Percentiles rank a stretch among this genome's conserved stretches.
These are phyloP conservation scores for Phialophora verrucosa DNA, from an alignment of 2,329 filamentous ascomycete genomes.

Conservation along the genomic window DNA sequence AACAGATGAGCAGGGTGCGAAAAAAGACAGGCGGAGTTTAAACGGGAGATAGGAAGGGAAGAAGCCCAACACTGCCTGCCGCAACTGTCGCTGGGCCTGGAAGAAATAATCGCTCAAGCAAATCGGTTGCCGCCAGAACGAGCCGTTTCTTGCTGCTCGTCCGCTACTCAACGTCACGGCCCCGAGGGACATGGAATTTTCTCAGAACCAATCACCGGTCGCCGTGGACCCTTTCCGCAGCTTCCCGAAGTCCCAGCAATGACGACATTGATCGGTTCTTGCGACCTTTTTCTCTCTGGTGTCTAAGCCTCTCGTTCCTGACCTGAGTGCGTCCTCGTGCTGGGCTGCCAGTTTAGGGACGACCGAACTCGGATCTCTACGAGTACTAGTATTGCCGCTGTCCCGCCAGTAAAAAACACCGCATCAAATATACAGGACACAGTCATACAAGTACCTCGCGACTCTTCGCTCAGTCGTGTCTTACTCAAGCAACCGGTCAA, in stretches of 20 bases:
- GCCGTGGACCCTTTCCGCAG: neutral
- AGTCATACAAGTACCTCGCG: too few relatives aligned
- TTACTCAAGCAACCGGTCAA: slow-evolving; percentile 7
- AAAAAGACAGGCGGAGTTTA: neutral
- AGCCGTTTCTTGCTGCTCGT: neutral
- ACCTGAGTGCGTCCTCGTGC: neutral
- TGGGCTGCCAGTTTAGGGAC: neutral
- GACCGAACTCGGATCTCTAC: neutral
- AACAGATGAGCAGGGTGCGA: neutral
- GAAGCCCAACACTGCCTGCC: neutral
- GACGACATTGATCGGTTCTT: neutral
- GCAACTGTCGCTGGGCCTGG: neutral
- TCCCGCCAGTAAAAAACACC: neutral
- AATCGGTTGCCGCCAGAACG: neutral
- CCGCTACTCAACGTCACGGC: neutral
- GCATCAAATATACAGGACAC: neutral
- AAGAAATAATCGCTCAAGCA: neutral
- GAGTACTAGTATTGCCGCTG: neutral
- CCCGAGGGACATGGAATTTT: neutral
- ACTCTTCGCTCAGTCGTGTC: neutral
- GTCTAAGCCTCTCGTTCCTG: neutral
- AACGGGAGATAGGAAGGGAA: neutral
- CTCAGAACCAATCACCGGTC: neutral
- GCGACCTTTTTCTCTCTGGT: neutral
- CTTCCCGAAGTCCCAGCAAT: neutral